Evolutionary conservation across 1,284 basidiomycete species (phyloP).

Genomic region (Erythrobasidium hasegawianum): DNA sequence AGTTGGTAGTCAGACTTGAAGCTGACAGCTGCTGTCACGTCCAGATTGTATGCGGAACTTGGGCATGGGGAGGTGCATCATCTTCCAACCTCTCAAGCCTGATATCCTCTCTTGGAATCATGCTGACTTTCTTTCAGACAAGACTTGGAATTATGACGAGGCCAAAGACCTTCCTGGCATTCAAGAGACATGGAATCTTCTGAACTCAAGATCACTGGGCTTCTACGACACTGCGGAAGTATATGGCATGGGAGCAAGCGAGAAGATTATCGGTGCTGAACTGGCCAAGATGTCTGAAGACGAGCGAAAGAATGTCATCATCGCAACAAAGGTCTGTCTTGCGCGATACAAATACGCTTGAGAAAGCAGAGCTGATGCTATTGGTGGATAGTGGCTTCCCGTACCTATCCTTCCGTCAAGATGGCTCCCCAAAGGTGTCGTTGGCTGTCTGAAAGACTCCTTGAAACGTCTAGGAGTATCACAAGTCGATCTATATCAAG

Average conservation of each 20-base stretch:
- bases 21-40: neutral
- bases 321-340: conserved; percentile 10
- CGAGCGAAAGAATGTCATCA: neutral
- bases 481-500: conserved; percentile 13
- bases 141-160: conserved; percentile 20
- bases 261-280: conserved; percentile 9
- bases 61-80: conserved; percentile 17
- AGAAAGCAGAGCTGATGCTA: no score
- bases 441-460: conserved; percentile 9
- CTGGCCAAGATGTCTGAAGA: conserved; percentile 2
- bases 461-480: neutral
- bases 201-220: neutral
- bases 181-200: conserved; percentile 12
- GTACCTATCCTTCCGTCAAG: conserved; percentile 11
- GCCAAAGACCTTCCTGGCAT: conserved; percentile 8
- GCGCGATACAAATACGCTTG: neutral
- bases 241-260: conserved; percentile 7
- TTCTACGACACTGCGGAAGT: conserved; percentile 21
- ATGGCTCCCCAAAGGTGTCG: conserved; percentile 7
- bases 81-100: no score
- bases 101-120: no score
- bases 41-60: conserved; percentile 15
- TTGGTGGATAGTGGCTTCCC: conserved; percentile 9
- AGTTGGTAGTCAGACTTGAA: neutral
- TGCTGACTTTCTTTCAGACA: no score